Base-by-base conservation (phyloP, 345 rosid species). In the Aquilaria malaccensis region DNA sequence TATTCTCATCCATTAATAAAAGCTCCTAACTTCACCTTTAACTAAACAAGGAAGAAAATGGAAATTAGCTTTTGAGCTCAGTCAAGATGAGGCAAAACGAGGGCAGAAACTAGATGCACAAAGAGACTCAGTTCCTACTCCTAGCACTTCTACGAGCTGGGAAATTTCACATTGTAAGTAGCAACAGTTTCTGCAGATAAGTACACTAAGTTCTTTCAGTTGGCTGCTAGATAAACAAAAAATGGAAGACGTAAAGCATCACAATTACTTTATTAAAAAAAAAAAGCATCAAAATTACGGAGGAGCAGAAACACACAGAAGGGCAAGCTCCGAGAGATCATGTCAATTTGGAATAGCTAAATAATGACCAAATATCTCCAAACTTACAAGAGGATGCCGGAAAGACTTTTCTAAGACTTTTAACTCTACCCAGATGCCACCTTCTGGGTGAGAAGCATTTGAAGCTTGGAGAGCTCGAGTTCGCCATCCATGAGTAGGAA, bases 1-100 rank as follows among this genome's bases (percentile, higher is more conserved):
- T 62, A 49, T 74, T 62, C 67, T 65, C 79, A 31, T 70, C 85
- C 91, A 86, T 86, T 65, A 13, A 65, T 54, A 55, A 33, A 32
- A 60, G 61, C 30, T 66, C 59, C 32, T 56, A 57, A 64, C 63
- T 62, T 52, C 65, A 58, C 77, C 80, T 76, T 45, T 41, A 14
- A 6, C 50, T 72, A 80, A 54, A 43, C 50, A 52, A 61, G 62
- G 58, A 45, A 61, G 61, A 58, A 66, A 52, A 30, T n/a, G 41
- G 46, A 70, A 61, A 33, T 47, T 1, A 65, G 53, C 59, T 15
- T 66, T 68, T 48, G 58, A 45, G 14, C 6, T 10, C 49, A 64
- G 11, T 6, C 29, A 45, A 13, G 33, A 48, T 11, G n/a, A 32
- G 63, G 50, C 41, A 33, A 52, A 46, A 22, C 13, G 33, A 31